Base-by-base conservation (phyloP, 345 rosid genomes). In the Hevea brasiliensis region DNA sequence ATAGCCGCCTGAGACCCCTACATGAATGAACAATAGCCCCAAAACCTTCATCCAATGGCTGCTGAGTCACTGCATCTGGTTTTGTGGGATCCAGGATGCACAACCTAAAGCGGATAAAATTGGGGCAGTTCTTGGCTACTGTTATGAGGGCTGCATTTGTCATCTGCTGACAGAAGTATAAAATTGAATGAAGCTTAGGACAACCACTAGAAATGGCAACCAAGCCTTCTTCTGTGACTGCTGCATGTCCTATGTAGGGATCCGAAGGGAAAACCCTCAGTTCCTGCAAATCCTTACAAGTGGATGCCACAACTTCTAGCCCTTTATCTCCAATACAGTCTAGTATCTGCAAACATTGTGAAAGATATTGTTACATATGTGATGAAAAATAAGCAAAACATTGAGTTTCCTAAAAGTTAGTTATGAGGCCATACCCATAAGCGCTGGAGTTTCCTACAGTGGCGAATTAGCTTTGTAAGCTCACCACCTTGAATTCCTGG, bases 101-200 rank as follows among this genome's bases (percentile, higher is more conserved):
- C 76, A 95, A 77, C 76, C 99, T 83, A 84, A 95, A 95, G 69
- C 93, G 82, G 64, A 80, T 88, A 61, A 95, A 95, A 82, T 92
- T 89, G 3, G 90, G 91, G 75, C 92, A 85, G 86, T 92, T 91
- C 82, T 83, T 89, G 11, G 98, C 96, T 32, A 91, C 92, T 7
- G 93, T 85, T 21, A 84, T 89, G 57, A 95, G 94, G 35, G 99
- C 99, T 13, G 86, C 92, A 73, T 95, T 95, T 18, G 98, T 92
- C 98, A 95, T 95, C 81, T 91, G 99, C 83, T 87, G 81, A 81
- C 99, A 95, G 84, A 95, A 95, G 81, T 95, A 95, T 1, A 95
- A 85, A 72, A 95, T 72, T 1, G 98, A 95, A 57, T 89, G 82
- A 29, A 95, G 97, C 79, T 89, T 92, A 1, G 81, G 88, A 76